These are phyloP conservation scores for Caryopteris hybrid DNA, from an alignment of 305 asterid genomes.

Conservation along the genomic window DNA sequence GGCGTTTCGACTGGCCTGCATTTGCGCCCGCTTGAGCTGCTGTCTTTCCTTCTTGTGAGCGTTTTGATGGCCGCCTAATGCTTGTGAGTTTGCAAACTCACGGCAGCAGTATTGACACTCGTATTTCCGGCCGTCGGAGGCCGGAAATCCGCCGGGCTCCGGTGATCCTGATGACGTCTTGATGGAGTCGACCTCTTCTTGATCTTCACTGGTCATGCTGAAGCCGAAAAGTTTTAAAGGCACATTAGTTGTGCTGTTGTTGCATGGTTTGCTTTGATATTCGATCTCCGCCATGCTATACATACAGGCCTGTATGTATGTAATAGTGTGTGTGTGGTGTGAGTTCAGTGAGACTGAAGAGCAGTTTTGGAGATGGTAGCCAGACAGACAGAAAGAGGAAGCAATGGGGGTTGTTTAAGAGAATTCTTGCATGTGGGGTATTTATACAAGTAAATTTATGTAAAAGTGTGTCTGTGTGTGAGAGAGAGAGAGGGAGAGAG, in stretches of 20 bases:
- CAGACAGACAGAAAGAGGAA: conserved; percentile 18
- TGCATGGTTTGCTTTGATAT: conserved; percentile 42
- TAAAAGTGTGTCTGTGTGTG: neutral
- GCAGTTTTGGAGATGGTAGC: neutral
- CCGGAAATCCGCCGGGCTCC: conserved; percentile 38
- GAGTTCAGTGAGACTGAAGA: neutral
- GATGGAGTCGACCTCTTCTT: conserved; percentile 37
- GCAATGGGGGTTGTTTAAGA: conserved; percentile 19
- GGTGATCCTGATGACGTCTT: conserved; percentile 43
- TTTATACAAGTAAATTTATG: conserved; percentile 41
- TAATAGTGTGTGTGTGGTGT: neutral
- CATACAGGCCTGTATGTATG: neutral
- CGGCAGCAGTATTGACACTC: conserved; percentile 93
- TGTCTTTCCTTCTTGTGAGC: conserved; percentile 93
- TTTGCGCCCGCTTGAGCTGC: conserved; percentile 82
- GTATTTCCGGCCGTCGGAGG: conserved; percentile 69
- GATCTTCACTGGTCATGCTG: conserved; percentile 50
- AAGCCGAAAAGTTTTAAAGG: conserved; percentile 80
- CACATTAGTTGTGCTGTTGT: conserved; percentile 16
- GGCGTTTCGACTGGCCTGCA: conserved; percentile 80
- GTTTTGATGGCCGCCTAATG: conserved; percentile 93
- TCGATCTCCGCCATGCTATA: conserved; percentile 57
- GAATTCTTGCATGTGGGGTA: conserved; percentile 67
- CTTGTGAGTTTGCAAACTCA: conserved; percentile 89
- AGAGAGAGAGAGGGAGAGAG: conserved; percentile 9